Evolutionary conservation across 805 yeast species (phyloP), one percentile per base, ranked within the genome.

Genomic region (Candida anglica): DNA sequence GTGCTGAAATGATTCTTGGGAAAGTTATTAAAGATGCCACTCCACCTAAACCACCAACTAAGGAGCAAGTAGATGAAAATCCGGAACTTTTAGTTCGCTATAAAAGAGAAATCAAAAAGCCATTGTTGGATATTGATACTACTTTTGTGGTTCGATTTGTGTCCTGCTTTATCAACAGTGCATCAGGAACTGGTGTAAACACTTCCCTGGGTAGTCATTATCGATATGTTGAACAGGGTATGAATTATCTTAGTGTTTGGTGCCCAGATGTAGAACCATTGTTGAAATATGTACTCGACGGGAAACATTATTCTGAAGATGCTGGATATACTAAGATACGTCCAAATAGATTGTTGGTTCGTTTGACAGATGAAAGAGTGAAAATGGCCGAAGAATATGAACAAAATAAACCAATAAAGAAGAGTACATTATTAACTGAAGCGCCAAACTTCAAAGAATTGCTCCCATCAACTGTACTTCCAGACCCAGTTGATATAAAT

Each of bases 1-100:
- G 56, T 10, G 61, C 62, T 13, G 47, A 57, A 18, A 24, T 50
- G 23, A 47, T 64, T 5, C 45, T 58, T 27, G 42, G 41, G 1
- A 59, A 58, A 33, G 56, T 57, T 3, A 25, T 53, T 11, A 31
- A 27, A 2, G 50, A 46, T 3, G 63, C 70, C 14, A 53, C 41
- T 5, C 68, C 69, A 2, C 66, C 67, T 1, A 38, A 23, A 10
- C 62, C 66, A 10, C 66, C 66, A 11, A 48, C 58, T 4, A 48
- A 48, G 31, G 57, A 48, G 24, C 50, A 52, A 23, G 51, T 39
- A 1, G 15, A 20, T 16, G 34, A 37, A 6, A 36, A 52, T 30
- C 57, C 62, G 1, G 45, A 38, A 15, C 28, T 46, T 6, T 33
- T 53, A 18, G 38, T 26, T 6, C 34, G 34, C 6, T 56, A 56